phyloP scores from a whole-genome alignment of 2,329 filamentous ascomycete species.

The Calonectria montana region DNA sequence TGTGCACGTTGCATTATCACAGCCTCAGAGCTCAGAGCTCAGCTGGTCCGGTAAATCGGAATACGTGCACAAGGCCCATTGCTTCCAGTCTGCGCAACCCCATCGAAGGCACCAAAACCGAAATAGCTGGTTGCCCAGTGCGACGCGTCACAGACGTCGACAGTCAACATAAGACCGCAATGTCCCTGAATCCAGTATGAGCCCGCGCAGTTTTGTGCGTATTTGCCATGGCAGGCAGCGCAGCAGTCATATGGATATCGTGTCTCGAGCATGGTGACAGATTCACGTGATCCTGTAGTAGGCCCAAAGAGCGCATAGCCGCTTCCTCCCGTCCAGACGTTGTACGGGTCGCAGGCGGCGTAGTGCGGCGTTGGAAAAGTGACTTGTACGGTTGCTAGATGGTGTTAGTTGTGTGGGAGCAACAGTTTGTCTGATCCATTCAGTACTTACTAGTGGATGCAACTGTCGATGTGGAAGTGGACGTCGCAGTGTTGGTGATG shows the following conservation, averaged over 20 bases:
- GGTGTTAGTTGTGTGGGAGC: neutral
- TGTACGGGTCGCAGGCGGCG: neutral
- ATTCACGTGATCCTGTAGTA: neutral
- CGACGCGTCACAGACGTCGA: neutral
- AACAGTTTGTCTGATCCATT: fast-evolving
- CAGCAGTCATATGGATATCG: neutral
- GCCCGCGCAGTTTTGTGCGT: neutral
- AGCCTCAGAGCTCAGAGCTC: too few relatives aligned
- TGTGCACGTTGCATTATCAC: too few relatives aligned
- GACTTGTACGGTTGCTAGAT: neutral
- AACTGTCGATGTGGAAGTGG: neutral
- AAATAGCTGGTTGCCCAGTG: neutral
- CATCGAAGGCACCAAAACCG: neutral
- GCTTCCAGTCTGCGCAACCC: neutral
- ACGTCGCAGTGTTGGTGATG: neutral
- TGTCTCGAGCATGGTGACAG: neutral
- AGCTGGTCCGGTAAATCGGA: neutral
- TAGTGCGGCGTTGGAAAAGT: neutral
- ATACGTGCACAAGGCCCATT: neutral
- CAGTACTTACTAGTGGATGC: neutral
- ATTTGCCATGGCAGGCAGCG: neutral
- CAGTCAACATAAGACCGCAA: neutral
- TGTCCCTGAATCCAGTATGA: neutral
- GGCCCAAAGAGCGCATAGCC: neutral
- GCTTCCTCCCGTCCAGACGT: neutral